phyloP scores from a whole-genome alignment of 129 eudicot species.

The Apium graveolens region DNA sequence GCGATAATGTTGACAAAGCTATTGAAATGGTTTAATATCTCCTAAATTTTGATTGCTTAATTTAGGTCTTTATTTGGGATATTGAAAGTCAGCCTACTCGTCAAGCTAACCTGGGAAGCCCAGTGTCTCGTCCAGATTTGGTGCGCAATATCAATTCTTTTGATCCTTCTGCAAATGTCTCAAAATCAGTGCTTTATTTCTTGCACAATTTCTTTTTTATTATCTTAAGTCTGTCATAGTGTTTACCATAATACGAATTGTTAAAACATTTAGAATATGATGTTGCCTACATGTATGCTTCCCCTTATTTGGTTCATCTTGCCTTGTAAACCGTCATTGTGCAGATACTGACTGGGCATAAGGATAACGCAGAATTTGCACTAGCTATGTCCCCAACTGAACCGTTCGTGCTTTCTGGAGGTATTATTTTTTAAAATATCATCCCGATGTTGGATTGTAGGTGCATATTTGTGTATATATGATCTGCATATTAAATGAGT shows the following conservation, averaged over 20 bases:
- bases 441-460: background rate
- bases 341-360: conserved; percentile 84
- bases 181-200: background rate
- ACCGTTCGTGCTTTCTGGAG: conserved; percentile 96
- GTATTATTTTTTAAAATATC: conserved; percentile 16
- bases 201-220: background rate
- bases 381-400: conserved; percentile 86
- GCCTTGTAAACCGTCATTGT: conserved; percentile 4
- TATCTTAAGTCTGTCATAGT: background rate
- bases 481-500: background rate
- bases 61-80: conserved; percentile 90
- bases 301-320: conserved; percentile 1
- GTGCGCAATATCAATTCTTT: conserved; percentile 22
- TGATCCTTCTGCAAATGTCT: conserved; percentile 4
- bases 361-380: conserved; percentile 91
- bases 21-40: background rate
- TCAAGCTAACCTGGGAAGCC: conserved; percentile 63
- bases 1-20: background rate
- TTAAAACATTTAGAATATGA: background rate
- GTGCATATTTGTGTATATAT: background rate
- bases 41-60: background rate
- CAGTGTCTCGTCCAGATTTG: conserved; percentile 81
- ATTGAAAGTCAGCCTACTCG: conserved; percentile 89
- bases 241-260: background rate
- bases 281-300: background rate